These are phyloP conservation scores for Emmonsia crescens DNA, from an alignment of 2,329 filamentous ascomycete genomes.

Conservation along the genomic window DNA sequence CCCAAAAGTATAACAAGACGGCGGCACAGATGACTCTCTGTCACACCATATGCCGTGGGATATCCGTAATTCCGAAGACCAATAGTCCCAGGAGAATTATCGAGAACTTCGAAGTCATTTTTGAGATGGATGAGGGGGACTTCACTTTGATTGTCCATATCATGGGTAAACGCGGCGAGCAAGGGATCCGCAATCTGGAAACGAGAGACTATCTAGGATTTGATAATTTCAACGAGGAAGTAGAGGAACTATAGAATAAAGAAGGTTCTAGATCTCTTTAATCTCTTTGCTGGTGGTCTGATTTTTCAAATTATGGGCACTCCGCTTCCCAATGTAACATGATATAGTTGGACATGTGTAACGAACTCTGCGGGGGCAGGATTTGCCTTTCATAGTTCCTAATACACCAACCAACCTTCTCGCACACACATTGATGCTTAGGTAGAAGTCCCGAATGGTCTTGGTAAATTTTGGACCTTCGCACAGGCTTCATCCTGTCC, in stretches of 20 bases:
- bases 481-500: not conserved
- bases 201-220: conserved; percentile 8
- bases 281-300: not conserved
- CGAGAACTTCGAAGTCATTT: conserved; percentile 7
- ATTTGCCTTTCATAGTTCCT: no score
- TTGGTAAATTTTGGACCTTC: not conserved
- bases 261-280: not conserved
- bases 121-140: conserved; percentile 3
- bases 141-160: not conserved
- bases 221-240: conserved; percentile 9
- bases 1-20: no score
- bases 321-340: no score
- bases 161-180: conserved; percentile 4
- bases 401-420: no score
- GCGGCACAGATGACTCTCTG: no score
- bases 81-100: conserved; percentile 3
- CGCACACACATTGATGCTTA: no score
- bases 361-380: no score
- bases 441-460: no score
- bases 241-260: conserved; percentile 1
- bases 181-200: conserved; percentile 7
- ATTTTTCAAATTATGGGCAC: no score
- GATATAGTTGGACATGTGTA: no score
- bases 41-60: no score
- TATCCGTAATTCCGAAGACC: conserved; percentile 3